Conservation (phyloP, 306 rosid genomes). For the Quercus suber region DNA sequence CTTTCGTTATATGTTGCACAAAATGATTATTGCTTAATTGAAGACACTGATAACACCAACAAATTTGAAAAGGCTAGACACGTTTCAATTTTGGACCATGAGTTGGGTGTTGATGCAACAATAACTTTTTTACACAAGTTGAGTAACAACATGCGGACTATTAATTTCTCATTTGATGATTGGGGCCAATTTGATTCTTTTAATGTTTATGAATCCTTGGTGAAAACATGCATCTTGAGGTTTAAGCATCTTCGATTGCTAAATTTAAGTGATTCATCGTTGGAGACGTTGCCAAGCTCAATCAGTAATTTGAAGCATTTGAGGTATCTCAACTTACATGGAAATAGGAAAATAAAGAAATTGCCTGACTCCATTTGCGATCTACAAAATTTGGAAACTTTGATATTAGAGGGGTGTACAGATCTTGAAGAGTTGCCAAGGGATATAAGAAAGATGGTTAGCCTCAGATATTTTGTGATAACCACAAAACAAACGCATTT, state of each 20-base stretch:
- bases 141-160: too few species aligned
- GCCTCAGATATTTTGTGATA: constrained; percentile 19
- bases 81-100: too few species aligned
- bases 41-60: not conserved
- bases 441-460: constrained; percentile 16
- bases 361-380: constrained; percentile 29
- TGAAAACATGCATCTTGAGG: not conserved
- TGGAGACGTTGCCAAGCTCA: constrained; percentile 10
- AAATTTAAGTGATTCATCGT: constrained; percentile 1
- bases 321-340: constrained; percentile 9
- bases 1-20: constrained; percentile 18
- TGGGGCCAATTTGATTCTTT: too few species aligned
- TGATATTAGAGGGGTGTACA: not conserved
- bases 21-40: not conserved
- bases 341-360: not conserved
- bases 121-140: too few species aligned
- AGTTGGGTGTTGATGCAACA: not conserved
- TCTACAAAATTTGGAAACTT: constrained; percentile 24
- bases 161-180: too few species aligned
- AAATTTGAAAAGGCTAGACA: not conserved
- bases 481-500: constrained; percentile 10
- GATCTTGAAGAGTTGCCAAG: constrained; percentile 23
- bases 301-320: constrained; percentile 6
- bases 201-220: too few species aligned
- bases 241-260: constrained; percentile 10